A percentile compares a stretch with the other conserved stretches of the same genome.
Evolutionary conservation across 257 asterid species (phyloP).

Genomic region (Solanum virginianum): DNA sequence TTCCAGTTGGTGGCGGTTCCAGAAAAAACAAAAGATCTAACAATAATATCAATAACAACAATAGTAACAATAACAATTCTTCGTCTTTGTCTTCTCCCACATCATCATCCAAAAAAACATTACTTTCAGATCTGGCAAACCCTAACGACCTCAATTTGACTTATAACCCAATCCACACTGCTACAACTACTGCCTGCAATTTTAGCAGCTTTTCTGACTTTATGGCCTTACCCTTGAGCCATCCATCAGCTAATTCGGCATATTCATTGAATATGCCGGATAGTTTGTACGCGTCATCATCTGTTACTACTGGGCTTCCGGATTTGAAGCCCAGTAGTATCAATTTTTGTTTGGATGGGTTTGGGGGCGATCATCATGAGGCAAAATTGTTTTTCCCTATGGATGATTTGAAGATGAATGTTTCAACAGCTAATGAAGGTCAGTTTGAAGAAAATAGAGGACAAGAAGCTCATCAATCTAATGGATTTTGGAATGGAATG

Average conservation of each 20-base stretch:
- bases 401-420: slow-evolving; percentile 40
- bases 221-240: slow-evolving; percentile 12
- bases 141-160: slow-evolving; percentile 33
- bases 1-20: slow-evolving; percentile 89
- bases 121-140: slow-evolving; percentile 22
- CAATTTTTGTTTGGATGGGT: slow-evolving; percentile 44
- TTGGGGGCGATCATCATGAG: slow-evolving; percentile 13
- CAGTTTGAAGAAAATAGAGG: slow-evolving; percentile 25
- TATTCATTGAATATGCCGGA: slow-evolving; percentile 27
- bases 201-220: slow-evolving; percentile 7
- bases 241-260: slow-evolving; percentile 10
- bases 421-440: neutral
- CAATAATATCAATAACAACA: neutral
- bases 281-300: slow-evolving; percentile 12
- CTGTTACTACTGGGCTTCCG: slow-evolving; percentile 5
- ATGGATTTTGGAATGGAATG: slow-evolving; percentile 72
- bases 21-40: slow-evolving; percentile 50
- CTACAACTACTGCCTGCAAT: neutral
- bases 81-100: neutral
- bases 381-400: slow-evolving; percentile 39
- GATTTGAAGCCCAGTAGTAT: slow-evolving; percentile 30
- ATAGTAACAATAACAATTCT: neutral
- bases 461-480: slow-evolving; percentile 20
- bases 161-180: neutral
- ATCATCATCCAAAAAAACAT: slow-evolving; percentile 1